Percentiles rank a stretch among this genome's conserved stretches.
These are phyloP conservation scores for Gonium pectorale DNA, from an alignment of 139 green algal species.

Conservation along the genomic window DNA sequence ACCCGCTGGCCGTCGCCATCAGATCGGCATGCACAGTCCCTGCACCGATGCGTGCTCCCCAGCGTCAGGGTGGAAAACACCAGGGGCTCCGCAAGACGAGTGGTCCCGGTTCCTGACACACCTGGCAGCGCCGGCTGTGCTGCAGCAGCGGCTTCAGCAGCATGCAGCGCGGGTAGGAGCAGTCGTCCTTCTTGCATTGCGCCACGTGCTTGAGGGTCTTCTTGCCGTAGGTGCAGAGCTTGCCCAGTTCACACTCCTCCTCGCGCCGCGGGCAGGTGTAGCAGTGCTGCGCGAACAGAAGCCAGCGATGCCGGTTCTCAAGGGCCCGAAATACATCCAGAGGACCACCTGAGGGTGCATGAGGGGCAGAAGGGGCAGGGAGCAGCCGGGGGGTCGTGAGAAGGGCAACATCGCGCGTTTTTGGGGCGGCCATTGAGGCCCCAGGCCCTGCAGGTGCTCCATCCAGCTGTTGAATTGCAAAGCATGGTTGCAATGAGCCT, in stretches of 20 bases:
- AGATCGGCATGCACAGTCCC: too few species aligned
- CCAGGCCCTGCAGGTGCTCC: too few species aligned
- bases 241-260: constrained; percentile 29
- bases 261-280: constrained; percentile 25
- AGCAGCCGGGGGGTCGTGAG: too few species aligned
- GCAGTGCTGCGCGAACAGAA: constrained; percentile 42
- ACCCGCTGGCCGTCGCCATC: too few species aligned
- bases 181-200: not conserved
- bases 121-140: constrained; percentile 37
- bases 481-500: too few species aligned
- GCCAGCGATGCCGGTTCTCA: constrained; percentile 34
- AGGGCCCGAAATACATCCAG: not conserved
- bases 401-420: too few species aligned
- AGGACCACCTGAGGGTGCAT: not conserved
- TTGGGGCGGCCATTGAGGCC: too few species aligned
- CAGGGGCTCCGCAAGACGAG: too few species aligned
- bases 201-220: constrained; percentile 27
- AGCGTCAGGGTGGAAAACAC: too few species aligned
- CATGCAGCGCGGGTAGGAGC: constrained; percentile 17
- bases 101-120: not conserved
- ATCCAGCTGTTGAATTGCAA: too few species aligned
- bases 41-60: too few species aligned
- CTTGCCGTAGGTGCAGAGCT: constrained; percentile 42
- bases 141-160: constrained; percentile 33
- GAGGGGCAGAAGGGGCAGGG: too few species aligned